Conservation (phyloP, 2,329 filamentous ascomycete genomes). For the Botrytis sinoallii region DNA sequence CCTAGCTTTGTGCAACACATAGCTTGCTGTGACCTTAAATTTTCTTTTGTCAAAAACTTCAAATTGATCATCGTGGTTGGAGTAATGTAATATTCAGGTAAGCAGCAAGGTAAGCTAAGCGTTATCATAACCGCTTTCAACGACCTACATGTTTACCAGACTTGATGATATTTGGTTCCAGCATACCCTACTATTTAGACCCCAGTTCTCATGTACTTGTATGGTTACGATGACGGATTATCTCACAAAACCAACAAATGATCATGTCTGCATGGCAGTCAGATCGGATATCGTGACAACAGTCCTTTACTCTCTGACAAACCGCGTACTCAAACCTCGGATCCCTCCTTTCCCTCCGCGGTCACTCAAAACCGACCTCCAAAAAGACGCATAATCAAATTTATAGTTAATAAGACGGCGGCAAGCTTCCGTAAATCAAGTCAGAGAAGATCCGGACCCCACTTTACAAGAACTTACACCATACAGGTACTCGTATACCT, state of each 20-base stretch:
- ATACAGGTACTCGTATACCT: not conserved
- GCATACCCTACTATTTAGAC: not conserved
- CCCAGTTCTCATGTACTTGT: not conserved
- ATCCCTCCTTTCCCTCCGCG: not conserved
- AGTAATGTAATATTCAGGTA: not conserved
- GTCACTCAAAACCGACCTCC: not conserved
- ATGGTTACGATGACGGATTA: not conserved
- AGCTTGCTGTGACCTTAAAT: not conserved
- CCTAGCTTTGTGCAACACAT: constrained; percentile 13
- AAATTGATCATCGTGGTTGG: not conserved
- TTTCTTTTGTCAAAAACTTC: not conserved
- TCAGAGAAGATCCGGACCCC: constrained; percentile 14
- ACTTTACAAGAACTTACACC: constrained; percentile 2
- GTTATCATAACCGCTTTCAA: constrained; percentile 3
- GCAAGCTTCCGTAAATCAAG: constrained; percentile 9
- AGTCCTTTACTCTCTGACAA: not conserved
- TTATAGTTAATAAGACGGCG: not conserved
- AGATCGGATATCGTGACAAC: constrained; percentile 5
- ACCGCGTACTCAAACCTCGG: not conserved
- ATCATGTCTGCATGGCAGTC: not conserved
- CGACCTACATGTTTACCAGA: constrained; percentile 13
- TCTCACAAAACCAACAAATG: constrained; percentile 9
- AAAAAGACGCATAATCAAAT: not conserved
- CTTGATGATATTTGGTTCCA: constrained; percentile 1
- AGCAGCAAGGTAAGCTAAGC: not conserved